Percentiles rank a stretch among this genome's conserved stretches.
phyloP scores from a whole-genome alignment of 140 eudicot species.

The Flaveria floridana region DNA sequence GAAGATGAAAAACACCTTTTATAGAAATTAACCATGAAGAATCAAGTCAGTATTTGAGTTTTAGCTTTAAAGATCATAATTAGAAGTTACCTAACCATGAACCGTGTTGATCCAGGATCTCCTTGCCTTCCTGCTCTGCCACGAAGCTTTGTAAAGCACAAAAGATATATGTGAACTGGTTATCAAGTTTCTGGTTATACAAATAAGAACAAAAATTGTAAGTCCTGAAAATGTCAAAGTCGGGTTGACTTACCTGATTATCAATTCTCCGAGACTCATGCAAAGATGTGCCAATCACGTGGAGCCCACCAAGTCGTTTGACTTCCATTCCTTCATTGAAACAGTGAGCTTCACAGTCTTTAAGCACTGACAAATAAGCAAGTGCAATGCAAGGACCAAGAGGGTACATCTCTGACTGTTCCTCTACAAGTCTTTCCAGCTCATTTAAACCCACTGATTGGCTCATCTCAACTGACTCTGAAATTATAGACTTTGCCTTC shows the following conservation, averaged over 20 bases:
- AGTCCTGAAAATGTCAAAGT: not conserved
- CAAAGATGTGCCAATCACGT: constrained; percentile 95
- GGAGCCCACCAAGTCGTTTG: constrained; percentile 94
- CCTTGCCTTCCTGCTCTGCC: constrained; percentile 99
- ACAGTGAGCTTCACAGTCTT: constrained; percentile 87
- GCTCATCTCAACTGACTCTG: constrained; percentile 81
- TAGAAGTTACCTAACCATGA: constrained; percentile 84
- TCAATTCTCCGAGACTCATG: constrained; percentile 98
- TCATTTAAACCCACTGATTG: constrained; percentile 55
- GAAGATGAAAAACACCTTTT: not conserved
- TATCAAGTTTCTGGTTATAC: constrained; percentile 13
- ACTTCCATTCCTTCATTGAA: constrained; percentile 86
- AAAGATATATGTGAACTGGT: not conserved
- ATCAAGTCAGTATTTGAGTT: constrained; percentile 18
- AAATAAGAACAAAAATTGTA: constrained; percentile 19
- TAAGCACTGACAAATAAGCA: constrained; percentile 68
- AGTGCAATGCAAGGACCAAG: constrained; percentile 93
- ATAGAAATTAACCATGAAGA: not conserved
- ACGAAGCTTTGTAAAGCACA: constrained; percentile 57
- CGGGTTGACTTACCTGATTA: constrained; percentile 62
- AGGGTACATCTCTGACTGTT: constrained; percentile 80
- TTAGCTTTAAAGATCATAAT: constrained; percentile 10
- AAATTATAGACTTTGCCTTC: constrained; percentile 68
- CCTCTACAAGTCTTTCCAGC: constrained; percentile 72
- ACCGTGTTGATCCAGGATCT: constrained; percentile 98